phyloP scores from a whole-genome alignment of 108 stramenopile genomes.

The Cyclotella distinguenda region DNA sequence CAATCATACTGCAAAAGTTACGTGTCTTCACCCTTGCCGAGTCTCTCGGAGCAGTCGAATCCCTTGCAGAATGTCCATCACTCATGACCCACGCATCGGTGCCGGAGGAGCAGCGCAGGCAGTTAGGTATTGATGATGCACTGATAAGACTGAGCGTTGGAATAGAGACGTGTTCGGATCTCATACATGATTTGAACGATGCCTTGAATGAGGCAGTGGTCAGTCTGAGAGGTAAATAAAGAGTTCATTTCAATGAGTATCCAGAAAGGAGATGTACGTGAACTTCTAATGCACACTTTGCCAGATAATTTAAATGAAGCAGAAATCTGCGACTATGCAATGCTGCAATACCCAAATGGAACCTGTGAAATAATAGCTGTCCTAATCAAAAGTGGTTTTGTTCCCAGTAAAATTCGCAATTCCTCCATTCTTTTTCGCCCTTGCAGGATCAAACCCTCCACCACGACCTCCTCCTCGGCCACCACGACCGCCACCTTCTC shows the following conservation, averaged over 20 bases:
- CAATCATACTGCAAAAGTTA: slow-evolving; percentile 53
- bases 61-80: slow-evolving; percentile 68
- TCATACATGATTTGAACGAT: slow-evolving; percentile 56
- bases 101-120: slow-evolving; percentile 56
- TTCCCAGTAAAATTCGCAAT: slow-evolving; percentile 86
- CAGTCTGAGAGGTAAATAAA: slow-evolving; percentile 12
- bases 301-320: no score
- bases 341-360: not conserved
- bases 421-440: slow-evolving; percentile 70
- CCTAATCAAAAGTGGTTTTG: slow-evolving; percentile 90
- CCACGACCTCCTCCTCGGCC: slow-evolving; percentile 62
- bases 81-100: slow-evolving; percentile 82
- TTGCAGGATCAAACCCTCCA: slow-evolving; percentile 27
- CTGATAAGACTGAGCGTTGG: slow-evolving; percentile 71
- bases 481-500: slow-evolving; percentile 50
- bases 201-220: slow-evolving; percentile 41
- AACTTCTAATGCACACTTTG: no score
- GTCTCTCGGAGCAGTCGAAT: slow-evolving; percentile 77
- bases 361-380: not conserved
- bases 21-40: slow-evolving; percentile 68
- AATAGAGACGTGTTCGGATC: slow-evolving; percentile 58
- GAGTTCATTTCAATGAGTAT: not conserved
- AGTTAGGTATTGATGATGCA: slow-evolving; percentile 65
- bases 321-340: no score
- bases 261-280: not conserved